phyloP scores from a whole-genome alignment of 805 yeast species.

The Yarrowia divulgata region DNA sequence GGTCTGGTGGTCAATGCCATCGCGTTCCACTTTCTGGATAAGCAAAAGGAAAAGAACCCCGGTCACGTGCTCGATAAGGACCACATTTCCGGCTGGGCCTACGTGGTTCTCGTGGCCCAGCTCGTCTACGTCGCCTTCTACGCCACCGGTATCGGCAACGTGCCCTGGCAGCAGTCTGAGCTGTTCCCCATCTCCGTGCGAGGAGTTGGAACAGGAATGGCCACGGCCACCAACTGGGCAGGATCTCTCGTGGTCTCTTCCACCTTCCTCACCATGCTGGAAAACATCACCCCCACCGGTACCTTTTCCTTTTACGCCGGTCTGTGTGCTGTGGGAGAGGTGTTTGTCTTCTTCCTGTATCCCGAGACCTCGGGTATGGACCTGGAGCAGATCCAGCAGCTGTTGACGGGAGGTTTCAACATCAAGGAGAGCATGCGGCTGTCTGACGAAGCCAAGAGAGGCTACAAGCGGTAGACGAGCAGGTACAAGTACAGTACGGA shows the following conservation, averaged over 20 bases:
- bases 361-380: slow-evolving; percentile 93
- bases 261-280: slow-evolving; percentile 92
- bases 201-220: slow-evolving; percentile 88
- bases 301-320: slow-evolving; percentile 92
- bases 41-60: slow-evolving; percentile 54
- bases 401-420: slow-evolving; percentile 85
- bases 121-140: slow-evolving; percentile 86
- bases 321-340: slow-evolving; percentile 71
- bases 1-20: slow-evolving; percentile 83
- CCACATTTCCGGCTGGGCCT: slow-evolving; percentile 80
- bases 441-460: slow-evolving; percentile 56
- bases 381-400: slow-evolving; percentile 86
- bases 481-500: not conserved
- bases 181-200: slow-evolving; percentile 92
- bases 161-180: slow-evolving; percentile 98
- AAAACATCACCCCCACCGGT: slow-evolving; percentile 92
- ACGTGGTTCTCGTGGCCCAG: slow-evolving; percentile 83
- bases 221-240: slow-evolving; percentile 94
- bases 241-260: slow-evolving; percentile 92
- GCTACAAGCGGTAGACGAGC: slow-evolving; percentile 22
- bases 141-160: slow-evolving; percentile 95
- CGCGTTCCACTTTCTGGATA: slow-evolving; percentile 86
- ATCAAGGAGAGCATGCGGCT: slow-evolving; percentile 68
- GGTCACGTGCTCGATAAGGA: slow-evolving; percentile 53
- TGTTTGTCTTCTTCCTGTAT: slow-evolving; percentile 81